Percentiles rank a stretch among this genome's conserved stretches.
These are phyloP conservation scores for Epichloe gansuensis DNA, from an alignment of 2,329 filamentous ascomycete species.

Conservation along the genomic window DNA sequence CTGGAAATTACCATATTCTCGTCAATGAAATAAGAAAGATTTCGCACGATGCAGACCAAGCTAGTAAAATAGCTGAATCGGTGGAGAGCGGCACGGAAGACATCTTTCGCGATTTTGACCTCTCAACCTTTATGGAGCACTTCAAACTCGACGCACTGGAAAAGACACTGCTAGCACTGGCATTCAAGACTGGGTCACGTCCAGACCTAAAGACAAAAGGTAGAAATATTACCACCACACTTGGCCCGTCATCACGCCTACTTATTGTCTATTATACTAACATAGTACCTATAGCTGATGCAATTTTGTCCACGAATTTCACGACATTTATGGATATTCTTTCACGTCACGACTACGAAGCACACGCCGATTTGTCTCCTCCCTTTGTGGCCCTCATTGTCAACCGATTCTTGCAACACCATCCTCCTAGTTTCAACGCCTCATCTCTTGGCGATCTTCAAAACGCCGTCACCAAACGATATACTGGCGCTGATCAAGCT, in stretches of 20 bases:
- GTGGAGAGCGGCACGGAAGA: slow-evolving; percentile 87
- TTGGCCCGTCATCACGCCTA: neutral
- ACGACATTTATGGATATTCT: slow-evolving; percentile 67
- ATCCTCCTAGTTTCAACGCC: slow-evolving; percentile 75
- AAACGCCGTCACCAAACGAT: slow-evolving; percentile 56
- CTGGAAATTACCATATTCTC: slow-evolving; percentile 75
- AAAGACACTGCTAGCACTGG: slow-evolving; percentile 77
- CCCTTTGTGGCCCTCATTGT: slow-evolving; percentile 68
- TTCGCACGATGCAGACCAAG: slow-evolving; percentile 66
- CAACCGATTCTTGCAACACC: slow-evolving; percentile 77
- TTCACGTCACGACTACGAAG: slow-evolving; percentile 48
- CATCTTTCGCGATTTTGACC: slow-evolving; percentile 88
- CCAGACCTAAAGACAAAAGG: slow-evolving; percentile 82
- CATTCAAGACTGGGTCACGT: slow-evolving; percentile 74
- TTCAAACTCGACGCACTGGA: slow-evolving; percentile 85
- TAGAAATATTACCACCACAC: slow-evolving; percentile 27
- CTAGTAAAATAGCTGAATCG: slow-evolving; percentile 82
- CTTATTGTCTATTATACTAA: slow-evolving; percentile 11
- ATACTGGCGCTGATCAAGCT: slow-evolving; percentile 49
- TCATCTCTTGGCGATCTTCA: slow-evolving; percentile 58
- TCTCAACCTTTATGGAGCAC: slow-evolving; percentile 91
- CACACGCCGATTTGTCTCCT: slow-evolving; percentile 53
- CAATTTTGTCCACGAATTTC: slow-evolving; percentile 75
- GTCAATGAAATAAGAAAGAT: slow-evolving; percentile 79
- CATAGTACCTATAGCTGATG: slow-evolving; percentile 52